A percentile compares a stretch with the other conserved stretches of the same genome.
phyloP scores from a whole-genome alignment of 768 basidiomycete genomes.

The Hericium erinaceus region DNA sequence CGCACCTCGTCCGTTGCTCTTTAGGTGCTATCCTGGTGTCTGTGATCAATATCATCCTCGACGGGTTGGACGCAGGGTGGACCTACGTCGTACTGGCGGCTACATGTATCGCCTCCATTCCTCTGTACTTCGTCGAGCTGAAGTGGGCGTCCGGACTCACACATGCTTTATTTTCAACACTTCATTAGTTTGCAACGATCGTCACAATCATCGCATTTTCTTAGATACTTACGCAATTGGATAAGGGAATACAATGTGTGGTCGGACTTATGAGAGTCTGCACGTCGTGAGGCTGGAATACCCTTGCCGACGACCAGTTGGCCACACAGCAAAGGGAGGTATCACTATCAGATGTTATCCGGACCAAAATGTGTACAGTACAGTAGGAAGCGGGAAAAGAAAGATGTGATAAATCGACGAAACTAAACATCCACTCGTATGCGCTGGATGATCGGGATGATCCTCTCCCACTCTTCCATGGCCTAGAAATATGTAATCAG shows the following conservation, averaged over 20 bases:
- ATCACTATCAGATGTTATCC: not conserved
- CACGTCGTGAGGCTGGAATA: not conserved
- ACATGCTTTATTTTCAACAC: too few relatives aligned
- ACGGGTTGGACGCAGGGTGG: conserved; percentile 57
- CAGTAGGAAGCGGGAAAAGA: conserved; percentile 3
- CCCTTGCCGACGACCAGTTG: not conserved
- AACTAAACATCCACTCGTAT: conserved; percentile 84
- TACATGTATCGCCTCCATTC: conserved; percentile 35
- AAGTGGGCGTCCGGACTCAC: conserved; percentile 23
- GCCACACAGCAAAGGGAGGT: not conserved
- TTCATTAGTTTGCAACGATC: too few relatives aligned
- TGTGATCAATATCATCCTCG: conserved; percentile 50
- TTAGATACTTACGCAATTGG: too few relatives aligned
- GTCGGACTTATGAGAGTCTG: too few relatives aligned
- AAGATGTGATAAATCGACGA: conserved; percentile 10
- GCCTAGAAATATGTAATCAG: conserved; percentile 35
- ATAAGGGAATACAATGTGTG: too few relatives aligned
- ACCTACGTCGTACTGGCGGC: conserved; percentile 54
- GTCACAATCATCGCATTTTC: too few relatives aligned
- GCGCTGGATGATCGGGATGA: conserved; percentile 87
- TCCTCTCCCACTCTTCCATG: conserved; percentile 96
- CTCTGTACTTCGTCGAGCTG: conserved; percentile 42
- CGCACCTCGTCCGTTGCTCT: conserved; percentile 45
- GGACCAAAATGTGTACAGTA: not conserved
- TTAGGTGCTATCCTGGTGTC: conserved; percentile 54